phyloP scores from a whole-genome alignment of 225 moss, liverwort and hornwort species.

The Lunularia cruciata region DNA sequence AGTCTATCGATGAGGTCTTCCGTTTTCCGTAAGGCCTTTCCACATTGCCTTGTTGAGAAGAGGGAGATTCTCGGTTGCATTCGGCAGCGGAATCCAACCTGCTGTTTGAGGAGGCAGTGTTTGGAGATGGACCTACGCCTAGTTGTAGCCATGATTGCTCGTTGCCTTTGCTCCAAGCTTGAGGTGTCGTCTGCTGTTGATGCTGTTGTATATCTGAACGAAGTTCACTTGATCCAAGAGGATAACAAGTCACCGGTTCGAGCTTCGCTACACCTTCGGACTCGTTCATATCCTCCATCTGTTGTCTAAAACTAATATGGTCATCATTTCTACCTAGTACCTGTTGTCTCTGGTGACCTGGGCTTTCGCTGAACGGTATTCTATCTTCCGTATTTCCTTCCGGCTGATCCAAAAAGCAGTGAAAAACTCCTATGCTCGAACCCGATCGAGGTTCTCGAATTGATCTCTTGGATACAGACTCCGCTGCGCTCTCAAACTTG shows the following conservation, averaged over 20 bases:
- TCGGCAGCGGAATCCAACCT: constrained; percentile 5
- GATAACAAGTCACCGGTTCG: constrained; percentile 18
- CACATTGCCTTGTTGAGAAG: constrained; percentile 10
- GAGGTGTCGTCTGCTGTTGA: too few relatives aligned
- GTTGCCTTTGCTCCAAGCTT: constrained; percentile 24
- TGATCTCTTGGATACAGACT: constrained; percentile 38
- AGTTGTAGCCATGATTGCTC: constrained; percentile 45
- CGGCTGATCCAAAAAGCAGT: constrained; percentile 28
- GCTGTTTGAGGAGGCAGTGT: background rate
- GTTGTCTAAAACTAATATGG: constrained; percentile 6
- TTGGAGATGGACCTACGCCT: constrained; percentile 32
- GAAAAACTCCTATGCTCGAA: constrained; percentile 30
- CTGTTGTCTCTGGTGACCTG: background rate
- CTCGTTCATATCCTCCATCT: constrained; percentile 19
- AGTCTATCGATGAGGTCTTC: constrained; percentile 22
- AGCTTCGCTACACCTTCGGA: constrained; percentile 19
- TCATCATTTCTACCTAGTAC: constrained; percentile 18
- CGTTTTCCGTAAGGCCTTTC: constrained; percentile 22
- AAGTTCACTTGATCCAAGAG: constrained; percentile 17
- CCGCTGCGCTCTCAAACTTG: constrained; percentile 40
- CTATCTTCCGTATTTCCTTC: constrained; percentile 21
- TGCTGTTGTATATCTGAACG: constrained; percentile 14
- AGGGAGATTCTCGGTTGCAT: constrained; percentile 9
- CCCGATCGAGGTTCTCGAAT: constrained; percentile 25
- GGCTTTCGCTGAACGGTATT: constrained; percentile 3